These are phyloP conservation scores for Plectosphaerella plurivora DNA, from an alignment of 2,329 filamentous ascomycete species.

Conservation along the genomic window DNA sequence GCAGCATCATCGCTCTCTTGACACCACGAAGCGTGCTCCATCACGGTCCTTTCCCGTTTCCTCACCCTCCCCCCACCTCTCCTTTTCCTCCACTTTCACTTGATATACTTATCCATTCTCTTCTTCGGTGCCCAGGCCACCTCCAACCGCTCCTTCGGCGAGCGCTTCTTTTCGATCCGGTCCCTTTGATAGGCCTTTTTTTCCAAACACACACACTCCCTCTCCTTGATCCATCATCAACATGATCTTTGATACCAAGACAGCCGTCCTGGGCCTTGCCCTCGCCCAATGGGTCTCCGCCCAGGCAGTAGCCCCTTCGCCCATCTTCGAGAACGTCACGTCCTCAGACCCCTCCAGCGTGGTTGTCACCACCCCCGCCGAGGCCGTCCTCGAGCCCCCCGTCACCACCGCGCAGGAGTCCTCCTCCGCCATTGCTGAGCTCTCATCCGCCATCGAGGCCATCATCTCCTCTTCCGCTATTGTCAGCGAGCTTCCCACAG, in stretches of 20 bases:
- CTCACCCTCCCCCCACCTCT: neutral
- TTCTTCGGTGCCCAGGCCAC: conserved; percentile 3
- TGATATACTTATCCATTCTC: neutral
- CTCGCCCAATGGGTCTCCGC: neutral
- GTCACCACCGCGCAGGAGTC: neutral
- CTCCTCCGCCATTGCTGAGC: neutral
- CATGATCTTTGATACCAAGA: neutral
- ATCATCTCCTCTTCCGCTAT: neutral
- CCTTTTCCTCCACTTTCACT: neutral
- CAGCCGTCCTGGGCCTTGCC: neutral
- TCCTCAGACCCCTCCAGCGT: neutral
- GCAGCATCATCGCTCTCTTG: neutral
- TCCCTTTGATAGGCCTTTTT: conserved; percentile 1
- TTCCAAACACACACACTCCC: neutral
- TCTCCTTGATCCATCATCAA: neutral
- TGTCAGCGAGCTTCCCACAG: neutral
- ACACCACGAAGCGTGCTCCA: neutral
- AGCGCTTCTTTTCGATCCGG: neutral
- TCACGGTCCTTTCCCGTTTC: neutral
- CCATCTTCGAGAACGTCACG: neutral
- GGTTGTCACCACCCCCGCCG: neutral
- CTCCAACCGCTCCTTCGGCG: neutral
- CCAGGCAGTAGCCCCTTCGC: neutral
- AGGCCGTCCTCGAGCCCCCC: neutral
- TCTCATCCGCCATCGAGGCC: neutral